Evolutionary conservation across 495 filamentous ascomycete genomes (phyloP).

Genomic region (Tetracladium marchalianum): DNA sequence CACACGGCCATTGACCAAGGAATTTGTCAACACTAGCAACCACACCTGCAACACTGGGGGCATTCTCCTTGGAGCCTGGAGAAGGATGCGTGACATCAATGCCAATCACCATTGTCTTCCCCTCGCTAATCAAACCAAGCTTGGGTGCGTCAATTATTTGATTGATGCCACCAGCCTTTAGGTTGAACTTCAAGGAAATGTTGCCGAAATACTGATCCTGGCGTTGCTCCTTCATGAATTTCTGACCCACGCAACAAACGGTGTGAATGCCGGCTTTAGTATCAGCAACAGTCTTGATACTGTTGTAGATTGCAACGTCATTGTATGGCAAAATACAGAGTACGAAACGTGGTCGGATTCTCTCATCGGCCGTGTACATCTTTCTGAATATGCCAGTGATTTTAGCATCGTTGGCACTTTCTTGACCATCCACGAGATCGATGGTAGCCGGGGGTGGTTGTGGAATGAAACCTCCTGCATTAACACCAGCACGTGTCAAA

Average conservation of each 20-base stretch:
- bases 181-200: slow-evolving; percentile 71
- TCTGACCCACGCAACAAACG: slow-evolving; percentile 46
- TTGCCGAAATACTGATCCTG: slow-evolving; percentile 59
- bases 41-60: slow-evolving; percentile 66
- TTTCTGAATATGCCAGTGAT: slow-evolving; percentile 10
- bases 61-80: slow-evolving; percentile 45
- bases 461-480: slow-evolving; percentile 25
- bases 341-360: slow-evolving; percentile 40
- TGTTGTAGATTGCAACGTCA: slow-evolving; percentile 48
- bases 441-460: not conserved
- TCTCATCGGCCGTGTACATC: slow-evolving; percentile 7
- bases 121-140: slow-evolving; percentile 48
- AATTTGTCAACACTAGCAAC: slow-evolving; percentile 57
- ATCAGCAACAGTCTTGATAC: slow-evolving; percentile 60
- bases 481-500: slow-evolving; percentile 23
- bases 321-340: slow-evolving; percentile 51
- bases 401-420: slow-evolving; percentile 6
- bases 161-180: slow-evolving; percentile 76
- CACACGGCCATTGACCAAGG: slow-evolving; percentile 61
- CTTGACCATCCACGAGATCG: slow-evolving; percentile 4
- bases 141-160: slow-evolving; percentile 43
- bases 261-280: slow-evolving; percentile 52
- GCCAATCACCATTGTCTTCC: slow-evolving; percentile 74
- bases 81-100: slow-evolving; percentile 87
- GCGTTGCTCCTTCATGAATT: slow-evolving; percentile 32